Evolutionary conservation across 768 basidiomycete genomes (phyloP).

Genomic region (Glaciozyma martinii): DNA sequence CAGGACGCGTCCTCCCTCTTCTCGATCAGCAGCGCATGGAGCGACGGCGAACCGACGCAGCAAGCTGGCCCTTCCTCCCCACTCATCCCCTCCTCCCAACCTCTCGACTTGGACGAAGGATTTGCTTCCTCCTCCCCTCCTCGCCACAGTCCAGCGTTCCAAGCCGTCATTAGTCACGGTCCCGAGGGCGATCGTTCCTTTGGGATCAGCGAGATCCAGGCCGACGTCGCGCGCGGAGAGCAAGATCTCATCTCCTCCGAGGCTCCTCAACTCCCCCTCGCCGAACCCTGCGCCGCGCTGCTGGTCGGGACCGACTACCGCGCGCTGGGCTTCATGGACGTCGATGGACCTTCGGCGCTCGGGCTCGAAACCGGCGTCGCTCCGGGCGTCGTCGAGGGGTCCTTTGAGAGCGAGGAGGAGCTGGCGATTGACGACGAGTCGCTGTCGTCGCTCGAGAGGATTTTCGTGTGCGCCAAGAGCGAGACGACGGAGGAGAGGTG

Average conservation of each 20-base stretch:
- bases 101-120: constrained; percentile 4
- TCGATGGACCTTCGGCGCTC: constrained; percentile 1
- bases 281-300: neutral
- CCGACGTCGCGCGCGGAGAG: neutral
- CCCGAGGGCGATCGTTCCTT: too few species aligned
- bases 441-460: constrained; percentile 76
- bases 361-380: neutral
- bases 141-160: too few species aligned
- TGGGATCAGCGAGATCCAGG: too few species aligned
- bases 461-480: constrained; percentile 39
- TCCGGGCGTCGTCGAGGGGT: too few species aligned
- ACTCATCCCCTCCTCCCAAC: neutral
- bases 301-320: neutral
- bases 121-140: neutral
- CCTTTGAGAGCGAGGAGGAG: neutral
- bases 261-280: neutral
- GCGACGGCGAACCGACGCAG: neutral
- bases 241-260: neutral
- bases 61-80: neutral
- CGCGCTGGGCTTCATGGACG: constrained; percentile 8
- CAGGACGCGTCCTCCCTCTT: neutral
- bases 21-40: neutral
- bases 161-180: too few species aligned
- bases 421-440: constrained; percentile 62
- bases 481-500: constrained; percentile 22